A percentile compares a stretch with the other conserved stretches of the same genome.
These are phyloP conservation scores for Lathyrus oleraceus DNA, from an alignment of 306 rosid genomes.

Conservation along the genomic window DNA sequence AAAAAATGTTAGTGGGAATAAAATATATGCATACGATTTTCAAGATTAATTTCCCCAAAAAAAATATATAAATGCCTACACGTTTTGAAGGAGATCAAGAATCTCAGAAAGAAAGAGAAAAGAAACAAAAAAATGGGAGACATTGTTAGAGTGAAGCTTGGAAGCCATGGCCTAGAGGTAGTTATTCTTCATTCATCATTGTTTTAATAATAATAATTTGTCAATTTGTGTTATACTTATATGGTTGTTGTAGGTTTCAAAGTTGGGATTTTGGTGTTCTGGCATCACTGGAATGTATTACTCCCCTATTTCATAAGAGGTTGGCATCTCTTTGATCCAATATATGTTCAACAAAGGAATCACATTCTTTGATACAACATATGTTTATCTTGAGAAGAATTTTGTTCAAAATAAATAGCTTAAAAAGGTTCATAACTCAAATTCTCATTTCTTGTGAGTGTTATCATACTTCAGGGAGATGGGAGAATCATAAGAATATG, in stretches of 20 bases:
- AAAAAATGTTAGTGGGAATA: no score
- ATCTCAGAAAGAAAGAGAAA: neutral
- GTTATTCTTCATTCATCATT: neutral
- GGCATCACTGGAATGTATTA: constrained; percentile 61
- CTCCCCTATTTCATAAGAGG: constrained; percentile 59
- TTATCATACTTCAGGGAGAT: no score
- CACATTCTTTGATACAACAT: constrained; percentile 80
- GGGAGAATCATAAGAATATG: no score
- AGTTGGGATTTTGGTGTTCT: constrained; percentile 75
- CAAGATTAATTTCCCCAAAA: no score
- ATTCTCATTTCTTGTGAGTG: no score
- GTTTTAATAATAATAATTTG: neutral
- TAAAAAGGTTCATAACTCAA: no score
- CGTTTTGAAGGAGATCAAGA: neutral
- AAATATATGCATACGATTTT: no score
- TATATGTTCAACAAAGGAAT: constrained; percentile 65
- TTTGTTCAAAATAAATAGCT: no score
- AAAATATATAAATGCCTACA: no score
- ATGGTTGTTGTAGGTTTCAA: constrained; percentile 61
- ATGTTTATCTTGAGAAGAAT: no score
- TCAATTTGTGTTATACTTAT: neutral
- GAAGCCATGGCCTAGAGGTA: constrained; percentile 37
- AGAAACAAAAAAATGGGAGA: constrained; percentile 37
- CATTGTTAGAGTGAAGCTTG: constrained; percentile 36
- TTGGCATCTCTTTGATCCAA: constrained; percentile 59